Evolutionary conservation across 176 grass and related monocot genomes (phyloP), one percentile per base, ranked within the genome.

Genomic region (Thinopyrum elongatum): DNA sequence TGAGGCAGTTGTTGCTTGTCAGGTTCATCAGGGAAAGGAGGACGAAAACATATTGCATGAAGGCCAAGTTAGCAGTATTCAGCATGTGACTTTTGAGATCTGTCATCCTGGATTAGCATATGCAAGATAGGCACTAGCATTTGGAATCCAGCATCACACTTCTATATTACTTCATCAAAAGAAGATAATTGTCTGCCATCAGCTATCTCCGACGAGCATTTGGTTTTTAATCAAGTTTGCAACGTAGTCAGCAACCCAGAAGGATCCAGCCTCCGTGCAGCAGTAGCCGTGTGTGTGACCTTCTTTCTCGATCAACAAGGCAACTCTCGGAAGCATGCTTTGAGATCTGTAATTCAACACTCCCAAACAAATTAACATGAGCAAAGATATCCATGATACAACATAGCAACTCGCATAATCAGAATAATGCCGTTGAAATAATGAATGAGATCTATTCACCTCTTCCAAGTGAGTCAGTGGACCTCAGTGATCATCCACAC

Each of bases 401-500:
- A n/a, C 26, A 65, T 29, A 29, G 5, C 1, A 87, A 75, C n/a
- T 55, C 51, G 10, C 35, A 53, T 34, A 62, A 62, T 5, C 7
- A 29, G 21, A 82, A 79, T 74, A 68, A 51, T 10, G 70, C 19
- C 21, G 14, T 64, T 80, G 36, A 17, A 72, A 71, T 34, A 87
- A 70, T 3, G 44, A 68, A 44, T 13, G 42, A 0, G 39, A 42
- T 42, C 3, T 42, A 42, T 42, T 42, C 10, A 42, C 39, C 39
- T 42, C 39, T 42, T 42, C 39, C 39, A 42, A 42, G 39, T 42
- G 39, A 42, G 10, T 84, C 71, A 98, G 47, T 64, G 95, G 95
- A 76, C 93, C 95, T 93, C 93, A 98, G 46, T 98, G 95, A 68
- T 98, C 95, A 82, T 94, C 93, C 31, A 86, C 75, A 38, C 93